Evolutionary conservation across 371 early-diverging fungal genomes (phyloP).

Genomic region (Mucor lusitanicus): DNA sequence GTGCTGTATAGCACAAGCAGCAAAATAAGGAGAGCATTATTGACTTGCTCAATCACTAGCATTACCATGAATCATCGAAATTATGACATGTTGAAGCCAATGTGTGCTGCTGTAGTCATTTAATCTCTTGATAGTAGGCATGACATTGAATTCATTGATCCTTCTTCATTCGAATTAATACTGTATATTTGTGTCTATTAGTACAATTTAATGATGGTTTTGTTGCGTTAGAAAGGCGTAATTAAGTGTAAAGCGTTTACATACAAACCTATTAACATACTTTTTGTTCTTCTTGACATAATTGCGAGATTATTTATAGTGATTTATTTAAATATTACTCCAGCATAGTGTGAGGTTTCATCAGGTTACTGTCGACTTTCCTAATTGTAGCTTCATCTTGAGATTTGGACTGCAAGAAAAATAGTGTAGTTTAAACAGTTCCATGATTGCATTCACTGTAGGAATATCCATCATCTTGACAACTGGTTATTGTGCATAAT

Average conservation of each 20-base stretch:
- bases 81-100: background rate
- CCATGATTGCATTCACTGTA: background rate
- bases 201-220: background rate
- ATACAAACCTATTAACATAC: background rate
- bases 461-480: background rate
- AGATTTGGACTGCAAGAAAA: background rate
- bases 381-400: background rate
- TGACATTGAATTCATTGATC: background rate
- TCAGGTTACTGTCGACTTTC: background rate
- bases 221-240: background rate
- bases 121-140: background rate
- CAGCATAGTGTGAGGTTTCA: background rate
- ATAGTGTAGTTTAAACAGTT: background rate
- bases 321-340: no score
- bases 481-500: background rate
- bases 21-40: background rate
- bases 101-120: background rate
- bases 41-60: background rate
- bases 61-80: background rate
- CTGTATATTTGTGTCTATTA: no score
- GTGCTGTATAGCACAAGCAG: background rate
- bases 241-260: background rate
- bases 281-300: background rate
- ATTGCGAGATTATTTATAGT: background rate
- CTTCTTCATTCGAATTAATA: no score